Evolutionary conservation across 176 grass and related monocot genomes (phyloP), one percentile per base, ranked within the genome.

Genomic region (Hordeum marinum): DNA sequence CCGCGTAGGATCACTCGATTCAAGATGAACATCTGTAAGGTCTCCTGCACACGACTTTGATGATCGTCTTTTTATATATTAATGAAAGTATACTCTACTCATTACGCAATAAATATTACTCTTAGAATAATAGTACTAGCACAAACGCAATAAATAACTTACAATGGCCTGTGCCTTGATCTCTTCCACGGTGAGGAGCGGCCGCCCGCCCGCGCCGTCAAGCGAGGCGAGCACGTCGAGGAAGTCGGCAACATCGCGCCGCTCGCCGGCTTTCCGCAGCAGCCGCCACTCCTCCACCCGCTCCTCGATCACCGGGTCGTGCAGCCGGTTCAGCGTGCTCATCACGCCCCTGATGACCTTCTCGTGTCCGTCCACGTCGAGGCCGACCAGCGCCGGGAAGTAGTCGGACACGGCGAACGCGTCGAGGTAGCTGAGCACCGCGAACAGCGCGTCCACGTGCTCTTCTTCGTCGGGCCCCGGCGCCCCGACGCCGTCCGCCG

Each of bases 341-440:
- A 85, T 72, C 0, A 84, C 76, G 26, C 61, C 26, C 40, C 32
- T 76, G 84, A 87, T 23, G 9, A 76, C 66, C 55, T 68, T 89
- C 84, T 92, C 87, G 50, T 90, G 87, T 21, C 91, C 87, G 15
- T 76, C 87, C 11, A 92, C 14, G 64, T 90, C 91, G 21, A 87
- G 76, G 0, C 79, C 84, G 0, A 85, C 82, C n/a, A 92, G 45
- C 54, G 24, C 39, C 43, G 91, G 87, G 41, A 90, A 60, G 85
- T 89, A 92, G 72, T 92, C 91, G 23, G 87, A 87, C 12, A 89
- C 36, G 67, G 85, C 84, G 63, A 92, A 87, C 12, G 87, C 76
- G 58, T 87, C 85, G 15, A 92, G 43, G 63, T 80, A 59, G 34
- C 18, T 25, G 27, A 90, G 80, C 84, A 70, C 11, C 0, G 23